Evolutionary conservation across 2,329 filamentous ascomycete genomes (phyloP).

Genomic region (Capronia epimyces): DNA sequence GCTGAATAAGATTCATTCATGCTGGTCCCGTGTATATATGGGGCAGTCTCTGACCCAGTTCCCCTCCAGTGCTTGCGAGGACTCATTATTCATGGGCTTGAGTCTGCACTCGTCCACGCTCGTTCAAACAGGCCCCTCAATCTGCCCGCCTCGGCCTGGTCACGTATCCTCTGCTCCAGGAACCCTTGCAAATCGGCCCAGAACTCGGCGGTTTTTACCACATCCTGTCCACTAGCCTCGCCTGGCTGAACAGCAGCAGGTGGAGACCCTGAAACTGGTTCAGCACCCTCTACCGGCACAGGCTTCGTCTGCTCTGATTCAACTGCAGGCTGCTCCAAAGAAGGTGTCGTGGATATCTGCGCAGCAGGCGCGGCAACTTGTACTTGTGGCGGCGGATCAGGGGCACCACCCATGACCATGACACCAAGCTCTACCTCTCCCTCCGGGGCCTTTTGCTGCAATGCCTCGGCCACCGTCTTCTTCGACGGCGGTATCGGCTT

Average conservation of each 20-base stretch:
- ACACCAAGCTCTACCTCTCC: slow-evolving; percentile 67
- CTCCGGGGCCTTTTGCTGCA: slow-evolving; percentile 49
- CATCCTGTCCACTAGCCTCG: slow-evolving; percentile 25
- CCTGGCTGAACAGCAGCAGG: slow-evolving; percentile 21
- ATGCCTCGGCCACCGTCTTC: slow-evolving; percentile 69
- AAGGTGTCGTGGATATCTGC: slow-evolving; percentile 31
- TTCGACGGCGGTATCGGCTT: slow-evolving; percentile 66
- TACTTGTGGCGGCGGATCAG: slow-evolving; percentile 29
- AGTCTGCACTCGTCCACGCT: slow-evolving; percentile 54
- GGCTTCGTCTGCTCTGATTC: slow-evolving; percentile 35
- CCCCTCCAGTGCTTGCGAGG: too few species aligned
- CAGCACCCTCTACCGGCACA: slow-evolving; percentile 32
- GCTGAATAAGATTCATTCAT: too few species aligned
- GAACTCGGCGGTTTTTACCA: slow-evolving; percentile 65
- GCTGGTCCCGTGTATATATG: too few species aligned
- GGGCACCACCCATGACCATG: slow-evolving; percentile 77
- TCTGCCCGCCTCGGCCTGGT: slow-evolving; percentile 60
- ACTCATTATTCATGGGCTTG: slow-evolving; percentile 11
- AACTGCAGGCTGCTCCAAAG: slow-evolving; percentile 37
- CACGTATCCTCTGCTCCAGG: slow-evolving; percentile 69
- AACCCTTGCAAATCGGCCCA: slow-evolving; percentile 83
- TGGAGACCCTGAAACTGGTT: slow-evolving; percentile 28
- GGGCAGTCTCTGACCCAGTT: too few species aligned
- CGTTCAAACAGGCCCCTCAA: slow-evolving; percentile 63
- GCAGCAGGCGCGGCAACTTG: slow-evolving; percentile 6